Percentiles rank a stretch among this genome's conserved stretches.
phyloP scores from a whole-genome alignment of 441 rosid genomes.

The Gossypium trilobum region DNA sequence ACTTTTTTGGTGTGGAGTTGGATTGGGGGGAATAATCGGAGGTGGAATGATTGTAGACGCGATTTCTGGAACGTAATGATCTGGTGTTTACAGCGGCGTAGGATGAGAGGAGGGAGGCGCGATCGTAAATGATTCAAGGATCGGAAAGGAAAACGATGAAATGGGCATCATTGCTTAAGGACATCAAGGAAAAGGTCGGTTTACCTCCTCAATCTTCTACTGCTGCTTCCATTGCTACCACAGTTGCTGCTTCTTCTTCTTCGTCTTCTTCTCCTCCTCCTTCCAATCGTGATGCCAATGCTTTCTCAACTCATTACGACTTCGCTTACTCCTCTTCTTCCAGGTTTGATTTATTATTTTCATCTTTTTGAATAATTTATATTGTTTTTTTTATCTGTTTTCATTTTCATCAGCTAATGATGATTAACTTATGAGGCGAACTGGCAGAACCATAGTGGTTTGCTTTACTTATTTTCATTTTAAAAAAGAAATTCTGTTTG shows the following conservation, averaged over 20 bases:
- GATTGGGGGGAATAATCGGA: neutral
- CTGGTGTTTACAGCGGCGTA: constrained; percentile 33
- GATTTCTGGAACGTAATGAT: constrained; percentile 44
- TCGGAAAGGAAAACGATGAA: constrained; percentile 48
- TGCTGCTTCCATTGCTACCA: constrained; percentile 23
- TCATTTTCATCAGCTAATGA: neutral
- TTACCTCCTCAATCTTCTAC: constrained; percentile 77
- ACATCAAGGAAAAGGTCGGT: constrained; percentile 94
- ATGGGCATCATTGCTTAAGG: constrained; percentile 81
- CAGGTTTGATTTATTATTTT: constrained; percentile 38
- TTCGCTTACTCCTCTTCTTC: constrained; percentile 42
- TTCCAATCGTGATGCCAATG: constrained; percentile 32
- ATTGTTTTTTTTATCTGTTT: neutral
- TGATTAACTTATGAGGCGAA: constrained; percentile 9
- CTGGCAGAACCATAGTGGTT: constrained; percentile 7
- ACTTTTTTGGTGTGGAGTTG: neutral
- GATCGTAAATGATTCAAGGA: constrained; percentile 25
- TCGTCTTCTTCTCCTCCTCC: constrained; percentile 18
- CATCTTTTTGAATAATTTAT: neutral
- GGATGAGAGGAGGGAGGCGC: constrained; percentile 38
- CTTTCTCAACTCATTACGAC: constrained; percentile 28
- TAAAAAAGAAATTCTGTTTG: neutral
- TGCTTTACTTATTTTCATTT: constrained; percentile 12
- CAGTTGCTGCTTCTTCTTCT: constrained; percentile 20
- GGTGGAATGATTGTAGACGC: constrained; percentile 31